These are phyloP conservation scores for Colletotrichum destructivum DNA, from an alignment of 2,329 filamentous ascomycete genomes.

Conservation along the genomic window DNA sequence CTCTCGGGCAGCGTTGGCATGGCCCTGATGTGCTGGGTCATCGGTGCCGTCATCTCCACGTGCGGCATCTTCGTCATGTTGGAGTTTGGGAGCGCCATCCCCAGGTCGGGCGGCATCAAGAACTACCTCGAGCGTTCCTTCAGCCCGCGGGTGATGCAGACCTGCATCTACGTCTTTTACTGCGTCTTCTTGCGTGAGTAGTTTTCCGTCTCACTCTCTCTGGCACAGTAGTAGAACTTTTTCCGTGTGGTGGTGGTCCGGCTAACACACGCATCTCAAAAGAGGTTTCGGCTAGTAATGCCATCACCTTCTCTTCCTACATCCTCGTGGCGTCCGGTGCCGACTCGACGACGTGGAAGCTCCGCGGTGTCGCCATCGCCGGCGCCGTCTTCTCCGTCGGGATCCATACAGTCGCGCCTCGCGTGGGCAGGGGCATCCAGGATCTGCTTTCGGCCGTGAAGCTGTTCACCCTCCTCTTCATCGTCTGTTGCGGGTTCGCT, in stretches of 20 bases:
- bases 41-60: conserved; percentile 45
- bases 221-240: no score
- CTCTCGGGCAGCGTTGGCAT: conserved; percentile 46
- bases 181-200: conserved; percentile 44
- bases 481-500: conserved; percentile 40
- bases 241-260: no score
- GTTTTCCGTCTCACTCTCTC: no score
- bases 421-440: conserved; percentile 27
- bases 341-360: conserved; percentile 33
- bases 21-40: conserved; percentile 47
- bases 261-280: background rate
- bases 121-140: conserved; percentile 47
- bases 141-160: conserved; percentile 44
- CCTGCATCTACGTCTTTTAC: conserved; percentile 46
- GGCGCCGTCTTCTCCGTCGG: conserved; percentile 34
- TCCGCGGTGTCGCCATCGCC: conserved; percentile 32
- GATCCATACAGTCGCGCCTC: conserved; percentile 33
- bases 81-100: conserved; percentile 46
- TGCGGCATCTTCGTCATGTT: conserved; percentile 46
- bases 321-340: conserved; percentile 31
- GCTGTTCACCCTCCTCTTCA: conserved; percentile 35
- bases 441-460: conserved; percentile 35
- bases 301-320: conserved; percentile 37
- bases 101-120: conserved; percentile 45
- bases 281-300: conserved; percentile 41